A percentile compares a stretch with the other conserved stretches of the same genome.
phyloP scores from a whole-genome alignment of 441 rosid species.

The Dalechampia spathulata region DNA sequence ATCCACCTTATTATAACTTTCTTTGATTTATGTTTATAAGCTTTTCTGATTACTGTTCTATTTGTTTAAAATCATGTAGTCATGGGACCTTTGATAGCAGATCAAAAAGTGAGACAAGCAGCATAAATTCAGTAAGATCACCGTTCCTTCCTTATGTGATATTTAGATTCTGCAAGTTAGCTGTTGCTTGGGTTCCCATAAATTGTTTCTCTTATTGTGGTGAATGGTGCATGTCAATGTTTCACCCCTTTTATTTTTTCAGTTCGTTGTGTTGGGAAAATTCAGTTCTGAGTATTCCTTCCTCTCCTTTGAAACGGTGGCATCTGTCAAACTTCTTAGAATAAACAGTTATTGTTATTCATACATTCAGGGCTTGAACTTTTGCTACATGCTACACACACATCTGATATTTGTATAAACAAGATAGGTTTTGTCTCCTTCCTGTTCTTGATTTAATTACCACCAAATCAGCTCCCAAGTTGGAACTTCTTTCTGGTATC shows the following conservation, averaged over 20 bases:
- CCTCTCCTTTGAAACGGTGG: no score
- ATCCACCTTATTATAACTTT: conserved; percentile 15
- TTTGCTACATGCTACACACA: neutral
- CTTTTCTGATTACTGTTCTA: conserved; percentile 9
- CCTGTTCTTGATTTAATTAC: neutral
- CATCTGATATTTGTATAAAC: no score
- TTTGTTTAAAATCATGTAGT: conserved; percentile 39
- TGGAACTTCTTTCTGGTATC: neutral
- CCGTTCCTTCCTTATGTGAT: conserved; percentile 5
- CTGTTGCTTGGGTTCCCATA: neutral
- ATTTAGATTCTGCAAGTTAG: neutral
- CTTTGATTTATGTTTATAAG: neutral
- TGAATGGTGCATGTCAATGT: no score
- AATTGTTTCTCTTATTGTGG: neutral
- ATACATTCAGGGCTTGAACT: neutral
- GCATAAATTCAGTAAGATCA: conserved; percentile 38
- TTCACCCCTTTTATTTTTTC: no score
- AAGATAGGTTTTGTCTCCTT: neutral
- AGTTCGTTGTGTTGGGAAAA: no score
- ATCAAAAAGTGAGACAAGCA: conserved; percentile 29
- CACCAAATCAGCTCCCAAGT: no score
- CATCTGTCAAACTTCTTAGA: no score
- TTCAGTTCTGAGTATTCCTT: no score
- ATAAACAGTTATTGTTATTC: no score
- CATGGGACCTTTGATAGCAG: conserved; percentile 38